These are phyloP conservation scores for Talaromyces borbonicus DNA, from an alignment of 495 filamentous ascomycete genomes.

Conservation along the genomic window DNA sequence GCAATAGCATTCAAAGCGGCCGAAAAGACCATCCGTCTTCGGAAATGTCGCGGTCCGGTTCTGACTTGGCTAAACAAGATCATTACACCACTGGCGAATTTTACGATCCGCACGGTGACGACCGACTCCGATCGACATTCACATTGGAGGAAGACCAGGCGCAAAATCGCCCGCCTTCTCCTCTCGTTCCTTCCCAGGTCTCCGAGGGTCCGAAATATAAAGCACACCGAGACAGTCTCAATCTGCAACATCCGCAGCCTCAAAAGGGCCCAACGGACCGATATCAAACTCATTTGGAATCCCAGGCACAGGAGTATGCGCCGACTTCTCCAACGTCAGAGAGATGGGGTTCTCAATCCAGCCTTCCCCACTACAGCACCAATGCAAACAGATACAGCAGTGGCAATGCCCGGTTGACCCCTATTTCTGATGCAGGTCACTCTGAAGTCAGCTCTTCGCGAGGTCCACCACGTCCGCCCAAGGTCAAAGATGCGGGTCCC, in stretches of 20 bases:
- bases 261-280: conserved; percentile 71
- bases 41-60: conserved; percentile 59
- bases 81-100: conserved; percentile 54
- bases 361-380: conserved; percentile 31
- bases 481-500: conserved; percentile 43
- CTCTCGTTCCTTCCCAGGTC: conserved; percentile 50
- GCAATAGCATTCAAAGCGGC: conserved; percentile 38
- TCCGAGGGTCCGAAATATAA: conserved; percentile 87
- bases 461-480: conserved; percentile 40
- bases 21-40: conserved; percentile 44
- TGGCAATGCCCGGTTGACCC: conserved; percentile 35
- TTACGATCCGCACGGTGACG: conserved; percentile 56
- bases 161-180: conserved; percentile 48
- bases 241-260: conserved; percentile 85
- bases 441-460: conserved; percentile 32
- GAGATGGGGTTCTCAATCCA: conserved; percentile 59
- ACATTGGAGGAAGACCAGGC: conserved; percentile 41
- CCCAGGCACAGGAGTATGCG: conserved; percentile 62
- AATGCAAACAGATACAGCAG: conserved; percentile 34
- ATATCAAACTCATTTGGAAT: conserved; percentile 72
- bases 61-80: conserved; percentile 43
- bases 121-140: conserved; percentile 60
- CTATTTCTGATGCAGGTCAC: conserved; percentile 43
- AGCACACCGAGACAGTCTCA: conserved; percentile 80
- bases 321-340: conserved; percentile 61